These are phyloP conservation scores for Scheffersomyces lignicola DNA, from an alignment of 1,139 yeast genomes.

Conservation along the genomic window DNA sequence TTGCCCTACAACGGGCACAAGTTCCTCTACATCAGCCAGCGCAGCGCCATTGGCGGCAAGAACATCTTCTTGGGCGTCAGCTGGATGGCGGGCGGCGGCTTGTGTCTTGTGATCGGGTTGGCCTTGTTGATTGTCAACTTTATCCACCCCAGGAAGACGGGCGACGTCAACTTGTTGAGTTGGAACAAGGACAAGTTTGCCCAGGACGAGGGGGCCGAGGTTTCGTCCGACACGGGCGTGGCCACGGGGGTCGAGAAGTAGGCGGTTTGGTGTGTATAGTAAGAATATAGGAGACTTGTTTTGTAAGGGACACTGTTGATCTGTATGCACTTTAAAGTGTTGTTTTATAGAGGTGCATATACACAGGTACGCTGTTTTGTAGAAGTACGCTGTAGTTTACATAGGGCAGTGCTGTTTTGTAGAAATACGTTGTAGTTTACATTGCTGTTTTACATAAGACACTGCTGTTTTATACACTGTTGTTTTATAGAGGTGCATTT, in stretches of 20 bases:
- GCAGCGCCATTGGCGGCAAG: constrained; percentile 89
- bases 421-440: no score
- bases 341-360: no score
- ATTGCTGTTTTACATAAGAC: no score
- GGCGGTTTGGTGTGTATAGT: no score
- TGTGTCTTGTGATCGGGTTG: constrained; percentile 67
- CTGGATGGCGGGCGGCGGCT: constrained; percentile 91
- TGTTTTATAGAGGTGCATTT: no score
- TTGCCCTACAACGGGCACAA: constrained; percentile 80
- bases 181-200: constrained; percentile 58
- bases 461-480: no score
- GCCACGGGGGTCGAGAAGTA: constrained; percentile 11
- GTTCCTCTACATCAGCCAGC: constrained; percentile 74
- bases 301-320: no score
- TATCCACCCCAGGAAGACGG: constrained; percentile 70
- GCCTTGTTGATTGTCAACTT: constrained; percentile 60
- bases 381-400: no score
- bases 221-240: constrained; percentile 9
- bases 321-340: no score
- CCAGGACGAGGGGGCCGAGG: constrained; percentile 20
- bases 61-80: constrained; percentile 84
- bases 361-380: no score
- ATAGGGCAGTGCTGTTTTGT: no score
- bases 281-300: no score
- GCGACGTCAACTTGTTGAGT: constrained; percentile 68